Evolutionary conservation across 768 basidiomycete species (phyloP).

Genomic region (Podaxis sp.): DNA sequence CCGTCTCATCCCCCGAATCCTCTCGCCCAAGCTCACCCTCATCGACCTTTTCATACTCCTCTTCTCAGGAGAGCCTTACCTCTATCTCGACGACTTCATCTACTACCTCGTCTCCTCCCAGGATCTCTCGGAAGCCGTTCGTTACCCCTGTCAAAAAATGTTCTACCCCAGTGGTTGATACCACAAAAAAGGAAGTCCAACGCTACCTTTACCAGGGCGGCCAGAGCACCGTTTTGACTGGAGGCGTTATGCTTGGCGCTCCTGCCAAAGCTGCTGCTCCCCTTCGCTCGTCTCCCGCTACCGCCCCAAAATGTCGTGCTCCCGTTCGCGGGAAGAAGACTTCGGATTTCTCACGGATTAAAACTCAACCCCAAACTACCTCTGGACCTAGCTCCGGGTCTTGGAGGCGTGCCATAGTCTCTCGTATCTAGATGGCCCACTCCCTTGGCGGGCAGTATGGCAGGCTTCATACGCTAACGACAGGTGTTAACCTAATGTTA

Average conservation of each 20-base stretch:
- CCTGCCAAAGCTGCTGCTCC: constrained; percentile 4
- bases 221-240: constrained; percentile 37
- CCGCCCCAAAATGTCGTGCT: background rate
- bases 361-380: background rate
- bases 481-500: background rate
- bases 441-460: background rate
- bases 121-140: constrained; percentile 7
- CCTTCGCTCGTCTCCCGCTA: background rate
- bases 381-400: background rate
- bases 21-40: constrained; percentile 39
- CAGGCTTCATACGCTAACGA: background rate
- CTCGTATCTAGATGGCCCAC: background rate
- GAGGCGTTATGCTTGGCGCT: constrained; percentile 40
- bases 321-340: background rate
- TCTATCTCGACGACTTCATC: constrained; percentile 27
- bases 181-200: constrained; percentile 22
- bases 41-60: constrained; percentile 29
- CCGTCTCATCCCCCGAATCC: constrained; percentile 15
- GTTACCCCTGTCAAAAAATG: constrained; percentile 1
- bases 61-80: constrained; percentile 26
- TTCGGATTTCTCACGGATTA: background rate
- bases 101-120: constrained; percentile 21
- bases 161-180: constrained; percentile 19
- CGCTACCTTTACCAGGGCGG: constrained; percentile 40
- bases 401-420: background rate